These are phyloP conservation scores for Luzula sylvatica DNA, from an alignment of 176 grass and related monocot genomes.

Conservation along the genomic window DNA sequence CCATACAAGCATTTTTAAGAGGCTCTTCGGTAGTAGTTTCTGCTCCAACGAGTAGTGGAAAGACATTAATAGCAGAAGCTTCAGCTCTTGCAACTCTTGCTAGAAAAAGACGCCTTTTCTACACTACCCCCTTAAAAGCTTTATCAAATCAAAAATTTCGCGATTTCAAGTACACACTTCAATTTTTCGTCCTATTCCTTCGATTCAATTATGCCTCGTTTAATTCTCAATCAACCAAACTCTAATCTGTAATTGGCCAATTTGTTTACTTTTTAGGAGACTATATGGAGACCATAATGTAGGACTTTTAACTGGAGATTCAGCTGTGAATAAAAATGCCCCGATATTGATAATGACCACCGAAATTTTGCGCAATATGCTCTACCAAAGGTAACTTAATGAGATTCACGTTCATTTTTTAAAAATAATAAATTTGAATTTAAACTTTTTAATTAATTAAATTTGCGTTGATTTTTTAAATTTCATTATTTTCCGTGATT, in stretches of 20 bases:
- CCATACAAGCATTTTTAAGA: constrained; percentile 74
- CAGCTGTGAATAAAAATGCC: constrained; percentile 79
- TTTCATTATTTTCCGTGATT: too few relatives aligned
- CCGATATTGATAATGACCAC: constrained; percentile 87
- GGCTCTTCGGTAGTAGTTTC: constrained; percentile 76
- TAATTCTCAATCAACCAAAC: too few relatives aligned
- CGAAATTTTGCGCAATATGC: constrained; percentile 92
- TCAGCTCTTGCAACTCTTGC: constrained; percentile 60
- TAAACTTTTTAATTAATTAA: too few relatives aligned
- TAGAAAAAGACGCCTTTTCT: constrained; percentile 68
- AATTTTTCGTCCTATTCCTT: too few relatives aligned
- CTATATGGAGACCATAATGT: constrained; percentile 80
- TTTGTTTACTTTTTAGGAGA: constrained; percentile 34
- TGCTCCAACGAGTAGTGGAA: constrained; percentile 83
- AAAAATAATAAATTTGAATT: too few relatives aligned
- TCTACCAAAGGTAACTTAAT: constrained; percentile 22
- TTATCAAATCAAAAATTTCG: constrained; percentile 91
- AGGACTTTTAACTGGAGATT: constrained; percentile 93
- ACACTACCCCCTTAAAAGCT: constrained; percentile 86
- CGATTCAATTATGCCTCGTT: too few relatives aligned
- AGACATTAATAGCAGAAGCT: constrained; percentile 80
- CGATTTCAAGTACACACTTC: constrained; percentile 47
- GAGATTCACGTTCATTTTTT: too few relatives aligned
- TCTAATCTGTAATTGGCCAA: too few relatives aligned
- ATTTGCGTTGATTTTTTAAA: too few relatives aligned